Percentiles rank a stretch among this genome's conserved stretches.
phyloP scores from a whole-genome alignment of 257 asterid genomes.

The Gentiana macrophylla region DNA sequence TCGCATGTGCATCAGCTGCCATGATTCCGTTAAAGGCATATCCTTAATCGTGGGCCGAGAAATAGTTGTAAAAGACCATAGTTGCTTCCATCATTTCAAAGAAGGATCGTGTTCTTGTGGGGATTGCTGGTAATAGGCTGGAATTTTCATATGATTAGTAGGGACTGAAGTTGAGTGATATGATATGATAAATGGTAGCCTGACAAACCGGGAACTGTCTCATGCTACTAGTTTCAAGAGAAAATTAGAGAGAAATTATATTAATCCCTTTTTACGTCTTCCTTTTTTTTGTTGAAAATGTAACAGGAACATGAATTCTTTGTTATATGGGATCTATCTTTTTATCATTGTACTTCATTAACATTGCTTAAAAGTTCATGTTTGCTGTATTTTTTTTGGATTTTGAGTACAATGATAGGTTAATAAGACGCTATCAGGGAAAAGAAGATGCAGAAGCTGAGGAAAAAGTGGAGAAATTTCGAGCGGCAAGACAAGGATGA shows the following conservation, averaged over 20 bases:
- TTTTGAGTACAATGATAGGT: too few species aligned
- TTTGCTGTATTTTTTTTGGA: too few species aligned
- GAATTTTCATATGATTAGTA: neutral
- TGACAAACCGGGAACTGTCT: too few species aligned
- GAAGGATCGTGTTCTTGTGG: slow-evolving; percentile 23
- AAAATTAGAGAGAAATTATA: too few species aligned
- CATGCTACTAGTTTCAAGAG: too few species aligned
- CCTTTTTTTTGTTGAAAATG: too few species aligned
- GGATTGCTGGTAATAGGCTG: slow-evolving; percentile 13
- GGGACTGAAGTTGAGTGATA: neutral
- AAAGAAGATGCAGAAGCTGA: slow-evolving; percentile 39
- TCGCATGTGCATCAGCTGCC: slow-evolving; percentile 16
- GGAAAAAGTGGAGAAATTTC: slow-evolving; percentile 49
- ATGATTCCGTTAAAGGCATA: slow-evolving; percentile 11
- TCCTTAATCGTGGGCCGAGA: slow-evolving; percentile 12
- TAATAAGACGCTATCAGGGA: too few species aligned
- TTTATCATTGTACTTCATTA: too few species aligned
- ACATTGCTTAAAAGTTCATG: too few species aligned
- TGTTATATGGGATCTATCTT: too few species aligned
- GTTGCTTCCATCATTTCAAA: slow-evolving; percentile 22
- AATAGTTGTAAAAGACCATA: slow-evolving; percentile 14
- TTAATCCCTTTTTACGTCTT: too few species aligned
- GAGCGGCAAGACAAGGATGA: slow-evolving; percentile 28
- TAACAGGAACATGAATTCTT: too few species aligned
- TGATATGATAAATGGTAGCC: neutral